Evolutionary conservation across 306 rosid species (phyloP), one percentile per base, ranked within the genome.

Genomic region (Medicago lupulina): DNA sequence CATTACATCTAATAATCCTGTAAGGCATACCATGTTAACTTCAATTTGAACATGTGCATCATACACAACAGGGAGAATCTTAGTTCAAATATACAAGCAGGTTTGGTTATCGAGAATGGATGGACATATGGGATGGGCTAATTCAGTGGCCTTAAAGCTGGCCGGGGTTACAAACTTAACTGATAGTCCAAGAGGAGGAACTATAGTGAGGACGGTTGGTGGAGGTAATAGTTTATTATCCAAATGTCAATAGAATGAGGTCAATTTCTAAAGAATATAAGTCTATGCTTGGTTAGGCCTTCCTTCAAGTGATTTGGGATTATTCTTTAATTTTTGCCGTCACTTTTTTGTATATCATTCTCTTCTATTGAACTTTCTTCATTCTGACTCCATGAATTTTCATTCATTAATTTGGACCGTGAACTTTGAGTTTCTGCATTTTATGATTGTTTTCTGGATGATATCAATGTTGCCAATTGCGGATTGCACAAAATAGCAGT

Each of bases 61-160:
- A 39, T 67, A 68, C 59, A 14, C 36, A 69, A 18, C 9, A 43
- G 17, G 38, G 23, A 79, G 76, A 40, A 50, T 78, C 80, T 70
- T 71, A 73, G 46, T 61, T 74, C 14, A 58, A 74, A 51, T 83
- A 9, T 55, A 21, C 39, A 60, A 80, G 71, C 79, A 93, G 98
- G 93, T 91, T 67, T 91, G 92, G 92, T 69, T 93, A 46, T 84
- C 91, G 39, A 89, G 98, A 82, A 81, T 57, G 77, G 98, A 93
- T 85, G 93, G 96, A 17, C 98, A 93, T 73, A 89, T 83, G 93
- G 91, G 93, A 76, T 84, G 92, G 84, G 98, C 89, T 68, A 93
- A 93, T 80, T 84, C 96, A 39, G 78, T 83, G 74, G 83, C 96
- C 21, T 88, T 89, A 25, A 84, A 70, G 81, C 74, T 89, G 87